Evolutionary conservation across 2,329 filamentous ascomycete species (phyloP), one percentile per base, ranked within the genome.

Genomic region (Penicillium oxalicum): DNA sequence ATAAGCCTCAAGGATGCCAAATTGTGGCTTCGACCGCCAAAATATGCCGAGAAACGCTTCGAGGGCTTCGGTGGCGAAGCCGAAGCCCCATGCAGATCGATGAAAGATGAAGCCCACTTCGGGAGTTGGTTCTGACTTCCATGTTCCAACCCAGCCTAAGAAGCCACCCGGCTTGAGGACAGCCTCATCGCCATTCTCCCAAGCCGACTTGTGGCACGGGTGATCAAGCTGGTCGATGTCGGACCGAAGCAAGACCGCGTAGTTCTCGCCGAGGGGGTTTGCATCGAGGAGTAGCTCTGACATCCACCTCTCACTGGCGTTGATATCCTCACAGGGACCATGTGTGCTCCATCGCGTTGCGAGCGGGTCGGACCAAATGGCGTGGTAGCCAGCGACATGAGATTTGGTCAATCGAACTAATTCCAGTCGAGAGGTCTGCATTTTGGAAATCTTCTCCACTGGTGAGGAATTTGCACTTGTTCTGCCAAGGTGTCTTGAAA

Each of bases 271-370:
- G 1, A 28, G n/a, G 9, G 50, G 48, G 18, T 53, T 53, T 1
- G 33, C 24, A 3, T 49, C 44, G 7, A 28, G 46, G 1, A 51
- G 44, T 7, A 51, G 34, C 5, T 32, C 45, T 1, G 50, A 50
- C 50, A 58, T 50, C 54, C 56, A 55, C n/a, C 51, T 43, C 24
- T 33, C 40, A 9, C 50, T 54, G 7, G 41, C 47, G 11, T 55
- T 43, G 4, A 56, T 7, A 4, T 47, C 52, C 8, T 45, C 32
- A 42, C 56, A 56, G 7, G 28, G 27, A 2, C 54, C 52, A 25
- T 56, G 52, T 5, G 54, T 37, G 38, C 52, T 55, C 54, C 56
- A 58, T 38, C 50, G 44, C 4, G 56, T 56, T n/a, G 52, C 47
- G 24, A 49, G 8, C 4, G 50, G 50, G 12, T 58, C 54, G 18